phyloP scores from a whole-genome alignment of 805 yeast genomes.

The Metschnikowia borealis region DNA sequence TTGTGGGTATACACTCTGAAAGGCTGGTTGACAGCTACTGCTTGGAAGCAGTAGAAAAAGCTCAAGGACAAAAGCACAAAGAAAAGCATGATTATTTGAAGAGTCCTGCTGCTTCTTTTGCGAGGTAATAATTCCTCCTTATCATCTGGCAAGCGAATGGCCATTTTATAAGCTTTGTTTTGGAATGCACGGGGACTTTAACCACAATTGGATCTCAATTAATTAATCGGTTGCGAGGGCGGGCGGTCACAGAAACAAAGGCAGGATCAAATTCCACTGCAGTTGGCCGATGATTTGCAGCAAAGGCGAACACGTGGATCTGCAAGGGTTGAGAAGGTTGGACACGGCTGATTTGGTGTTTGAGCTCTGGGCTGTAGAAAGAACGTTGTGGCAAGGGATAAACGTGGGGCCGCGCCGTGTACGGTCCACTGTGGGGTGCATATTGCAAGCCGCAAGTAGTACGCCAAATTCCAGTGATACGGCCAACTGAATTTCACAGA shows the following conservation, averaged over 20 bases:
- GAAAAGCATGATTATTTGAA: not conserved
- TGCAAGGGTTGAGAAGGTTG: no score
- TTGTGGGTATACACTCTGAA: constrained; percentile 38
- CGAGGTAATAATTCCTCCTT: not conserved
- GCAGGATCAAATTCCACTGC: not conserved
- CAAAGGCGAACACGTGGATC: not conserved
- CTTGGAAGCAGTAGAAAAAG: not conserved
- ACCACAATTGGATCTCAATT: not conserved
- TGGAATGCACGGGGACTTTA: not conserved
- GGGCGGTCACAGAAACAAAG: not conserved
- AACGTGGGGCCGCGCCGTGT: not conserved
- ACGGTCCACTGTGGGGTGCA: not conserved
- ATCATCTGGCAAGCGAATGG: not conserved
- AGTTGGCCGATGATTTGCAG: not conserved
- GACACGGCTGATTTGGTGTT: no score
- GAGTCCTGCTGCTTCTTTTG: not conserved
- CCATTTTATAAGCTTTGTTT: not conserved
- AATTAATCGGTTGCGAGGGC: not conserved
- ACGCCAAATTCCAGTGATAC: not conserved
- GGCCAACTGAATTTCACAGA: not conserved
- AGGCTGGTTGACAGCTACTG: not conserved
- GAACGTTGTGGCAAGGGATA: not conserved
- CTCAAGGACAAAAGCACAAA: not conserved
- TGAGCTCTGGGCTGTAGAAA: not conserved
- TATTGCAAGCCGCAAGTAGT: not conserved